phyloP scores from a whole-genome alignment of 2,329 filamentous ascomycete species.

The Pseudogymnoascus pannorum region DNA sequence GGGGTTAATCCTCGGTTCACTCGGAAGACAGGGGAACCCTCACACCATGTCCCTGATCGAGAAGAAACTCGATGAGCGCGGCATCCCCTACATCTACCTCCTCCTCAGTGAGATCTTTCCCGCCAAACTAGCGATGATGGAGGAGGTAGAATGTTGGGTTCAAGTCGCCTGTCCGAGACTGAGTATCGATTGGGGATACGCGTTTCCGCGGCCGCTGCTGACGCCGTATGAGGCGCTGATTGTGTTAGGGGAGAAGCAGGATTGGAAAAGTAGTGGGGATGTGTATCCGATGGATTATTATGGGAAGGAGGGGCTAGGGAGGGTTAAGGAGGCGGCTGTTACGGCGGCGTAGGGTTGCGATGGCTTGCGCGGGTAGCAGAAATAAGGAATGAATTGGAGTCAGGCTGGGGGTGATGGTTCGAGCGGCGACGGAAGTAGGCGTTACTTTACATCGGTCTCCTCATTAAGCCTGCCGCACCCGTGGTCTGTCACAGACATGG shows the following conservation, averaged over 20 bases:
- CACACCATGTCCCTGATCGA: conserved; percentile 87
- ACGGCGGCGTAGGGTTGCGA: not conserved
- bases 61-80: conserved; percentile 59
- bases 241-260: conserved; percentile 70
- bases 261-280: conserved; percentile 56
- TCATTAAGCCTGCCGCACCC: not conserved
- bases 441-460: not conserved
- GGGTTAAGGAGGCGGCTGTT: conserved; percentile 29
- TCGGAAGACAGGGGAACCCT: conserved; percentile 92
- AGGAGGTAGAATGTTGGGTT: conserved; percentile 94
- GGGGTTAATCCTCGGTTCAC: conserved; percentile 87
- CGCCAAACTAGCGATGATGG: conserved; percentile 87
- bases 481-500: not conserved
- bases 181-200: conserved; percentile 98
- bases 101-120: conserved; percentile 94
- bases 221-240: conserved; percentile 95
- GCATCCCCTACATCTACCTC: conserved; percentile 76
- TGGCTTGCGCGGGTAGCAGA: not conserved
- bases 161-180: conserved; percentile 94
- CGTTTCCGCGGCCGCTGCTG: conserved; percentile 78
- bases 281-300: conserved; percentile 99
- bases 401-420: not conserved
- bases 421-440: too few relatives aligned
- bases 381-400: not conserved
- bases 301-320: conserved; percentile 79